Evolutionary conservation across 1,284 basidiomycete genomes (phyloP), one percentile per base, ranked within the genome.

Genomic region (Retiboletus flavoniger): DNA sequence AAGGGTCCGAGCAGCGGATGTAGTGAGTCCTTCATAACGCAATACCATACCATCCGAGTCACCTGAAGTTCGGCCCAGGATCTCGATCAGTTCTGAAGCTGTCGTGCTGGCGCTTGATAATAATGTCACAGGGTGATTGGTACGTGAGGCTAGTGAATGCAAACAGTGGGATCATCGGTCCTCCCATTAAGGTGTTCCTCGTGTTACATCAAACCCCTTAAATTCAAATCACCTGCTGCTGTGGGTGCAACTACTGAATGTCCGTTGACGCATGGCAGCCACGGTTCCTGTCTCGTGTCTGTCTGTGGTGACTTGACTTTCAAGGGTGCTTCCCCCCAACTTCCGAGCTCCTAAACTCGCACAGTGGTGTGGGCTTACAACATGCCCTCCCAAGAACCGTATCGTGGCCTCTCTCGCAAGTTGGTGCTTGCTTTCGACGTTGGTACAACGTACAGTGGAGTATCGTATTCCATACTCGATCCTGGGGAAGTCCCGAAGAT

Each of bases 381-480:
- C 16, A 74, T 74, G 71, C 24, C 60, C 3, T 39, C 64, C 21
- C 47, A 63, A 28, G 51, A 66, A 36, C 65, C 69, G 0, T 75
- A 72, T 47, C 48, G 51, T 31, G 74, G 75, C 4, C 45, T 50
- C 8, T 61, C 60, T 35, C 72, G 77, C 43, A 77, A 75, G 49
- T 58, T 82, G 0, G 71, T 80, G 1, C 59, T 81, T 7, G 78
- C 77, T 2, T 74, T 82, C 38, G 80, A 82, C 50, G 60, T 82
- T 2, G 80, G 80, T 0, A 81, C 78, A 0, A 81, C 79, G 0
- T 81, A 68, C 57, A 80, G 78, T 24, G 79, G 79, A 0, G 67
- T 76, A 3, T 76, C 78, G 0, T 82, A 80, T 55, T 63, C 69
- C 26, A 59, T 77, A 14, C 68, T 77, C 4, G 73, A 77, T 38